These are phyloP conservation scores for Thelonectria olida DNA, from an alignment of 2,329 filamentous ascomycete genomes.

Conservation along the genomic window DNA sequence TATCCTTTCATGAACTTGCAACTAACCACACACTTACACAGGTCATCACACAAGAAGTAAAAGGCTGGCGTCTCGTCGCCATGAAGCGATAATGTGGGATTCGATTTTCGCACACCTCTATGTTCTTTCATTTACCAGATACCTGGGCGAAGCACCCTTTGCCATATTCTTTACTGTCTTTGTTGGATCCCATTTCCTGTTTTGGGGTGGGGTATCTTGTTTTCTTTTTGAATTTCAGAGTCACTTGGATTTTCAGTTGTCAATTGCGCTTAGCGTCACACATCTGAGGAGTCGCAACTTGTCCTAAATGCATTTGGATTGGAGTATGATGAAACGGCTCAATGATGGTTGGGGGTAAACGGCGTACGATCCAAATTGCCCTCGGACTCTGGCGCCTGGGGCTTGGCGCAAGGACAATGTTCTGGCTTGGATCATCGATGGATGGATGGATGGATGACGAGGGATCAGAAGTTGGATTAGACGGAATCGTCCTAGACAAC, in stretches of 20 bases:
- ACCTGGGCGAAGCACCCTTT: slow-evolving; percentile 31
- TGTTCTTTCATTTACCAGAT: slow-evolving; percentile 34
- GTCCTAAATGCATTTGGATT: slow-evolving; percentile 41
- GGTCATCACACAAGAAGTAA: slow-evolving; percentile 36
- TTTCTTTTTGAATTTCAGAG: slow-evolving; percentile 22
- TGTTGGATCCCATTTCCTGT: slow-evolving; percentile 21
- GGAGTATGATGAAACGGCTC: slow-evolving; percentile 42
- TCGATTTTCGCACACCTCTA: slow-evolving; percentile 27
- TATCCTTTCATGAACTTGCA: background rate
- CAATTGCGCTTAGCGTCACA: slow-evolving; percentile 36
- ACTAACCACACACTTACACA: slow-evolving; percentile 16
- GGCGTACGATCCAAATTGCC: slow-evolving; percentile 36
- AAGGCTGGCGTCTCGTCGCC: slow-evolving; percentile 4
- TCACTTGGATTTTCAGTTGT: slow-evolving; percentile 14
- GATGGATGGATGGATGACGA: slow-evolving; percentile 27
- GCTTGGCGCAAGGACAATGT: slow-evolving; percentile 37
- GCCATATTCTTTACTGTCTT: slow-evolving; percentile 22
- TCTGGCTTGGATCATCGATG: slow-evolving; percentile 25
- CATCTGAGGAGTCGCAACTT: slow-evolving; percentile 37
- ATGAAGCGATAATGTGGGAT: slow-evolving; percentile 34
- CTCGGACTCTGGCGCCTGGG: slow-evolving; percentile 19
- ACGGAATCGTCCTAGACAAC: slow-evolving; percentile 37
- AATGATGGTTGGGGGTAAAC: slow-evolving; percentile 30
- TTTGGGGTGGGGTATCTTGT: slow-evolving; percentile 25
- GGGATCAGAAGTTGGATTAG: slow-evolving; percentile 38